Evolutionary conservation across 306 rosid species (phyloP), one percentile per base, ranked within the genome.

Genomic region (Delonix regia): DNA sequence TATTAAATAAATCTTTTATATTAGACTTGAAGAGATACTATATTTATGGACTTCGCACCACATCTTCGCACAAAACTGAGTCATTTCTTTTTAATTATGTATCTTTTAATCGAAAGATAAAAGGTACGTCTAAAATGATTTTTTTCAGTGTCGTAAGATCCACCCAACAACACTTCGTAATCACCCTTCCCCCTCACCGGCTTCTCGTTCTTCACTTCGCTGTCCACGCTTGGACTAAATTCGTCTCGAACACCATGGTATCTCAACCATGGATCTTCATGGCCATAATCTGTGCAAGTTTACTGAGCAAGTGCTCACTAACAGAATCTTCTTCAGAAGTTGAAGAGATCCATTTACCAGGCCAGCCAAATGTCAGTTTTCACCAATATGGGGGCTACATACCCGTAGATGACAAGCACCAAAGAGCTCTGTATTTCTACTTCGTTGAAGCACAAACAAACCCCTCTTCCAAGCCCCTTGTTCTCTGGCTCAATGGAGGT

Each of bases 401-500:
- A 38, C 60, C 69, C 38, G 62, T 87, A 16, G 83, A 80, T 76
- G 76, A 79, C 18, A 51, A 27, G 18, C 83, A 72, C 30, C 64
- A 73, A 0, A 87, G 90, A 64, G 51, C 78, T 60, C 86, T 87
- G 1, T 87, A 82, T 55, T 87, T 84, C 74, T 84, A 84, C 81
- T 87, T 87, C 48, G 90, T 63, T 69, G 88, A 87, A 71, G 83
- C 86, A 70, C 78, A 87, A 36, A 59, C 79, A 4, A 24, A 82
- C 21, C 77, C 85, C 41, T 45, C 78, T 72, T 84, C 90, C 10
- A 84, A 76, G 79, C 88, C 90, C 72, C 83, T 87, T 24, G 85
- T 87, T 79, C 86, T 87, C n/a, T 84, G 88, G 90, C 47, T 85
- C 7, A 85, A 82, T 82, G 86, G 89, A 76, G 86, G 60, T 48